Conservation (phyloP, 768 basidiomycete genomes). For the Boletus rubropictus region DNA sequence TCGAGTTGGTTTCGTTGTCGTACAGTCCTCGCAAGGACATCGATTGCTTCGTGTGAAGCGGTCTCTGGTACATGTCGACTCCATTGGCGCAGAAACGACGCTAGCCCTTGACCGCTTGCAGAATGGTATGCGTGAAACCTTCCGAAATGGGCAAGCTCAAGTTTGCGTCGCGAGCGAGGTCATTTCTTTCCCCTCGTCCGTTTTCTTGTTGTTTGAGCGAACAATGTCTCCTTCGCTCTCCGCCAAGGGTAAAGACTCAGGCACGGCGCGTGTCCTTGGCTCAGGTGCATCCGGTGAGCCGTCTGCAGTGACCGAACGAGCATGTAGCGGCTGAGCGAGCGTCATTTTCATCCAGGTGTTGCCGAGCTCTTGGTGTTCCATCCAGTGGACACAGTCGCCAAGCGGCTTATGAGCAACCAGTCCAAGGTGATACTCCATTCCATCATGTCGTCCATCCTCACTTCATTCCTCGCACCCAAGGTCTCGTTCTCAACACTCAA, state of each 20-base stretch:
- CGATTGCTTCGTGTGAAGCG: background rate
- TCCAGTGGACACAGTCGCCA: constrained; percentile 96
- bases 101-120: background rate
- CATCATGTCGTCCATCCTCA: background rate
- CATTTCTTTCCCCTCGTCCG: background rate
- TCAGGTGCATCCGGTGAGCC: constrained; percentile 81
- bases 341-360: constrained; percentile 50
- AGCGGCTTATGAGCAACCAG: constrained; percentile 98
- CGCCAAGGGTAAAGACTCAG: constrained; percentile 70
- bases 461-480: constrained; percentile 31
- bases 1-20: no score
- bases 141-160: constrained; percentile 6
- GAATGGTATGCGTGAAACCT: background rate
- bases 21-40: no score
- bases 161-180: no score
- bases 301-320: background rate
- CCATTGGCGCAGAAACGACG: background rate
- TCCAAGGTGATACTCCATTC: constrained; percentile 45
- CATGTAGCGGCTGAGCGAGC: background rate
- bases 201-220: background rate
- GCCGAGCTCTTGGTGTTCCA: constrained; percentile 95
- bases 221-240: constrained; percentile 45
- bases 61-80: no score
- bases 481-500: constrained; percentile 59
- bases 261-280: constrained; percentile 82